phyloP scores from a whole-genome alignment of 2,329 filamentous ascomycete genomes.

The Cryphonectria nitschkei region DNA sequence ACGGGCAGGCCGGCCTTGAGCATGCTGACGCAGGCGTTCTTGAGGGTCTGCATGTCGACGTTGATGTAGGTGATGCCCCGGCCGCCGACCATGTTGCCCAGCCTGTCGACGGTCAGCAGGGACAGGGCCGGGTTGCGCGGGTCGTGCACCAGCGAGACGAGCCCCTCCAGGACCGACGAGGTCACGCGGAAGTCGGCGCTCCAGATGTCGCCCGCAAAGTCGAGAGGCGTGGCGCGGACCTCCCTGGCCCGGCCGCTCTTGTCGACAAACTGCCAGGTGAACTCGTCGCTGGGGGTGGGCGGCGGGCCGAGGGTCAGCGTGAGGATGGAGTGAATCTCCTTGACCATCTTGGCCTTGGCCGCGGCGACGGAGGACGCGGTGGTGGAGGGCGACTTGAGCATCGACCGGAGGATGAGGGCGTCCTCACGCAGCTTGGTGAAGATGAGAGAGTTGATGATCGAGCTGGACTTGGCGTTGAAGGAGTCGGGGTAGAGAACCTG shows the following conservation, averaged over 20 bases:
- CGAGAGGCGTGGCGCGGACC: slow-evolving; percentile 67
- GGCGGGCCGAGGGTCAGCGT: slow-evolving; percentile 82
- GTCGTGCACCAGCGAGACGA: slow-evolving; percentile 85
- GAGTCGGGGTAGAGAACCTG: slow-evolving; percentile 81
- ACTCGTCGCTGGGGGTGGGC: slow-evolving; percentile 68
- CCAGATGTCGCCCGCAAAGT: slow-evolving; percentile 72
- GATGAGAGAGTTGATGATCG: slow-evolving; percentile 71
- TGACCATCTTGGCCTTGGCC: slow-evolving; percentile 74
- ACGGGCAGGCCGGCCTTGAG: slow-evolving; percentile 77
- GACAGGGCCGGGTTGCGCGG: slow-evolving; percentile 75
- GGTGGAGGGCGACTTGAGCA: slow-evolving; percentile 48
- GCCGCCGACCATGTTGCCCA: slow-evolving; percentile 82
- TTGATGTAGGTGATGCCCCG: slow-evolving; percentile 81
- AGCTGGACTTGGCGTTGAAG: slow-evolving; percentile 75
- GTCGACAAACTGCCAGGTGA: slow-evolving; percentile 81
- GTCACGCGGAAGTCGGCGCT: slow-evolving; percentile 62
- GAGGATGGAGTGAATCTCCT: slow-evolving; percentile 79
- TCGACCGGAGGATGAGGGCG: slow-evolving; percentile 69
- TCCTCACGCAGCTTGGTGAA: slow-evolving; percentile 88
- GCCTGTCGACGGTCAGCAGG: slow-evolving; percentile 74
- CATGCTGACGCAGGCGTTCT: slow-evolving; percentile 75
- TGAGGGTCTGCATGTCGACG: slow-evolving; percentile 73
- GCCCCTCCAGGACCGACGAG: slow-evolving; percentile 63
- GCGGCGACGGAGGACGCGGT: slow-evolving; percentile 46
- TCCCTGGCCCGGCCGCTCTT: slow-evolving; percentile 65